Evolutionary conservation across 768 basidiomycete species (phyloP).

Genomic region (Fibroporia radiculosa): DNA sequence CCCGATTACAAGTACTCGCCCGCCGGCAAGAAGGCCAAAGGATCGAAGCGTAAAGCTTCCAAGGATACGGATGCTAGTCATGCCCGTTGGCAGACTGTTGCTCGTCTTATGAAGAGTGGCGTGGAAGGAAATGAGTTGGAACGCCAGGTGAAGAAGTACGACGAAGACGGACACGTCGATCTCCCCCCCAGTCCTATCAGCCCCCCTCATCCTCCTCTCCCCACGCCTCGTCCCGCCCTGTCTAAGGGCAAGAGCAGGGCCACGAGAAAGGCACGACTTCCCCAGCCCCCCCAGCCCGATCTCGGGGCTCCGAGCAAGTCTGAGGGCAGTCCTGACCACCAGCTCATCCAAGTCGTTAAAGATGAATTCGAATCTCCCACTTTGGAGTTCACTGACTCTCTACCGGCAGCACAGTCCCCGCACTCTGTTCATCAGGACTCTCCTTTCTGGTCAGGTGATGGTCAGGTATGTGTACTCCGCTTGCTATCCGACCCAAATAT

Average conservation of each 20-base stretch:
- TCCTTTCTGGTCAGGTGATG: too few relatives aligned
- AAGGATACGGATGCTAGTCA: constrained; percentile 26
- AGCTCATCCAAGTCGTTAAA: too few relatives aligned
- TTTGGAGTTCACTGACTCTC: background rate
- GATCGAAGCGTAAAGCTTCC: constrained; percentile 29
- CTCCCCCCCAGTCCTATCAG: background rate
- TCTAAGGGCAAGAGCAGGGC: background rate
- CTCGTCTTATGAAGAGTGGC: constrained; percentile 28
- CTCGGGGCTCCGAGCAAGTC: too few relatives aligned
- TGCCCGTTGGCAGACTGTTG: constrained; percentile 32
- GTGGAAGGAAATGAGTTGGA: constrained; percentile 25
- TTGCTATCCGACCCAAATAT: too few relatives aligned
- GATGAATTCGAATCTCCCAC: background rate
- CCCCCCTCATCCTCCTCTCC: background rate
- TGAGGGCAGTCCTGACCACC: too few relatives aligned
- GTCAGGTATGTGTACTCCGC: too few relatives aligned
- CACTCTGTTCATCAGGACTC: too few relatives aligned
- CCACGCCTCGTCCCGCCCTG: background rate
- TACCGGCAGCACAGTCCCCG: background rate
- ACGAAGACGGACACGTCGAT: background rate
- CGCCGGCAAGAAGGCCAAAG: constrained; percentile 21
- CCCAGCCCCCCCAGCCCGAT: too few relatives aligned
- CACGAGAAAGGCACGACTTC: background rate
- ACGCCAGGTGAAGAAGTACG: constrained; percentile 6
- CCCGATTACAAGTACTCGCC: constrained; percentile 62